Base-by-base conservation (phyloP, 2,329 filamentous ascomycete species). In the Rhinocladiella mackenziei region DNA sequence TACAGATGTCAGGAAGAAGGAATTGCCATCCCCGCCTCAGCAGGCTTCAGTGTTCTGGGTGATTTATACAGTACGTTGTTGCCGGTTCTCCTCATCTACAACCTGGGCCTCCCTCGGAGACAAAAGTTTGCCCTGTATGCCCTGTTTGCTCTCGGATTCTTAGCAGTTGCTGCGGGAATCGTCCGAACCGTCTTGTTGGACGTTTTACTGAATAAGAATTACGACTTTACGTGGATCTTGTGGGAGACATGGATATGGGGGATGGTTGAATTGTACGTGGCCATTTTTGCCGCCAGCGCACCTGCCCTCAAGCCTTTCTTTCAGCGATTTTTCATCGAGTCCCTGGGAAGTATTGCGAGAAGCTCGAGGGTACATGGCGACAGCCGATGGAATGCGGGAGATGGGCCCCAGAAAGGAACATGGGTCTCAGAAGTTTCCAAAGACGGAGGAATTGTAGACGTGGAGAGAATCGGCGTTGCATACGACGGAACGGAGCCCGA, bases 301-400 rank as follows among this genome's bases (percentile, higher is more conserved):
- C 57, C 61, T 4, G 54, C 58, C 2, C 44, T 63, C 7, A 61
- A 58, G 32, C 59, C 60, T 10, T 51, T 63, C 19, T 53, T 61
- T 15, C 48, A 46, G 11, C 40, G 39, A 9, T 47, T 46, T 23
- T 43, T 55, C 31, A 34, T 50, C 15, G 49, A 44, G 9, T 44
- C 51, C n/a, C 28, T 51, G 15, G 39, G 13, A 18, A 51, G 48
- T 34, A 18, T 51, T 10, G 31, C 31, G 1, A 23, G 32, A 22
- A 45, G 33, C 20, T 45, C 49, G 8, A 23, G 38, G 13, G 15
- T 37, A 26, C 48, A 29, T 8, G 29, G 30, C 10, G 20, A 18
- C 4, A 29, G 15, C 19, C 20, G 23, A 18, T 15, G 18, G 3
- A 19, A 30, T 7, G 29, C 20, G 5, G 32, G 23, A 9, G 13